phyloP scores from a whole-genome alignment of 768 basidiomycete genomes.

The Hysterangium stoloniferum region DNA sequence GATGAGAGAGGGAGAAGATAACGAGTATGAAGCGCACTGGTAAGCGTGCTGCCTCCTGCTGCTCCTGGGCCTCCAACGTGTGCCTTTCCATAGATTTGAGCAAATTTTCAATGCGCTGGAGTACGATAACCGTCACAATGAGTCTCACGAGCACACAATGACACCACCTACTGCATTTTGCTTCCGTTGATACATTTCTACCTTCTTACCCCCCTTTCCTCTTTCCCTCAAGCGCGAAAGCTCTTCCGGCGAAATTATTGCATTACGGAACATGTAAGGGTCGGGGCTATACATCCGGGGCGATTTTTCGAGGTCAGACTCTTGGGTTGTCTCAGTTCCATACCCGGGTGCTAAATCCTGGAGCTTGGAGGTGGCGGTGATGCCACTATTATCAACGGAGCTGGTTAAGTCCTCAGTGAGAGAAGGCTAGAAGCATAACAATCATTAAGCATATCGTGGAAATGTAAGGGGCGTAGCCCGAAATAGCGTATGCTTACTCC shows the following conservation, averaged over 20 bases:
- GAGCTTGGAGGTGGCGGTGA: neutral
- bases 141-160: conserved; percentile 11
- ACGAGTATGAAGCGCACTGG: conserved; percentile 37
- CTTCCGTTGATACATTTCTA: conserved; percentile 58
- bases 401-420: neutral
- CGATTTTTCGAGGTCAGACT: conserved; percentile 3
- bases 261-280: conserved; percentile 59
- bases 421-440: neutral
- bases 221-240: conserved; percentile 52
- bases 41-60: conserved; percentile 58
- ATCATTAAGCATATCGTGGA: too few relatives aligned
- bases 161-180: conserved; percentile 58
- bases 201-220: conserved; percentile 48
- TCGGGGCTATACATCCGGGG: conserved; percentile 27
- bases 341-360: neutral
- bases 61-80: conserved; percentile 69
- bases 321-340: neutral
- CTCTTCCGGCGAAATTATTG: conserved; percentile 53
- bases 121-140: conserved; percentile 7
- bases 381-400: too few relatives aligned
- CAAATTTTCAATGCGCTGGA: conserved; percentile 74
- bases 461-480: too few relatives aligned
- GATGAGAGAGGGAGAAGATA: neutral
- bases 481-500: too few relatives aligned
- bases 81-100: conserved; percentile 89